phyloP scores from a whole-genome alignment of 2,329 filamentous ascomycete species.

The Tolypocladium album region DNA sequence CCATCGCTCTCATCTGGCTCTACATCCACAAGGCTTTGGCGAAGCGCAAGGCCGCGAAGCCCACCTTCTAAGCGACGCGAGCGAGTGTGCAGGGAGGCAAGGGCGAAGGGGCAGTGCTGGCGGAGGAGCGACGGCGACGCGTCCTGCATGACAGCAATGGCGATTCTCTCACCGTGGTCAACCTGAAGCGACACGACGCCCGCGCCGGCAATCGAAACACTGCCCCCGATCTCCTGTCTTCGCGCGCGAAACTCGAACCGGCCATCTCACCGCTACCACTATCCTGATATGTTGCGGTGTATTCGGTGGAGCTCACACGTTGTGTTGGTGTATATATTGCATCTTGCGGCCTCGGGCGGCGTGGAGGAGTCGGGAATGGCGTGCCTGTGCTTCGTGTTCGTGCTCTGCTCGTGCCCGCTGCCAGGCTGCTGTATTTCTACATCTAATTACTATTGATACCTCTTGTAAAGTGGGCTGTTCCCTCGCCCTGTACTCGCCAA shows the following conservation, averaged over 20 bases:
- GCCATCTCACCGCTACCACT: neutral
- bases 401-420: slow-evolving; percentile 3
- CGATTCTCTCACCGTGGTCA: neutral
- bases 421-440: slow-evolving; percentile 14
- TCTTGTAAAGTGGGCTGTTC: slow-evolving; percentile 2
- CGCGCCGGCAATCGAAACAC: neutral
- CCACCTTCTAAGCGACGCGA: slow-evolving; percentile 10
- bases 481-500: neutral
- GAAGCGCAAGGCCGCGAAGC: slow-evolving; percentile 22
- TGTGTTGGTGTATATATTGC: slow-evolving; percentile 3
- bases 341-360: neutral
- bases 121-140: neutral
- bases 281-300: neutral
- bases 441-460: slow-evolving; percentile 11
- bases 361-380: slow-evolving; percentile 1
- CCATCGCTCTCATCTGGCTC: slow-evolving; percentile 17
- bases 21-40: slow-evolving; percentile 19
- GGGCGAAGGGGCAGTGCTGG: neutral
- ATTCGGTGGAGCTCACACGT: slow-evolving; percentile 1
- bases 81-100: neutral
- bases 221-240: neutral
- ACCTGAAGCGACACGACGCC: neutral
- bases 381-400: slow-evolving; percentile 4
- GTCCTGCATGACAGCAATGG: neutral
- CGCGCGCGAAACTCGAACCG: neutral